These are phyloP conservation scores for Trichoderma atrobrunneum DNA, from an alignment of 2,329 filamentous ascomycete species.

Conservation along the genomic window DNA sequence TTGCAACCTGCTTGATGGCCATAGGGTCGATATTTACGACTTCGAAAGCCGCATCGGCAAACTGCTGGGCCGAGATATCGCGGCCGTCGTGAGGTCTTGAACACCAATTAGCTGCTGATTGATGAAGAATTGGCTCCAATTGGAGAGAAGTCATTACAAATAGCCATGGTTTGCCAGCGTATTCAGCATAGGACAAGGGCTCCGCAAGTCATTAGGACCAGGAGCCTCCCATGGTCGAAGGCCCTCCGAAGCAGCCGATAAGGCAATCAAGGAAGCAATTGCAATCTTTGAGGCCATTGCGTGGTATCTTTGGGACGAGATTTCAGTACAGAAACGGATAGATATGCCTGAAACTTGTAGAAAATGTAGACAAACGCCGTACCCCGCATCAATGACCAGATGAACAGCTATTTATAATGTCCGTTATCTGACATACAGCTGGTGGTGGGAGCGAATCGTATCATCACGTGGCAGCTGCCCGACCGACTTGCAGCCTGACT, in stretches of 20 bases:
- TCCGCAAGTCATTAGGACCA: slow-evolving; percentile 20
- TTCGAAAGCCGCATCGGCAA: slow-evolving; percentile 22
- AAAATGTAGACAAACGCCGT: not conserved
- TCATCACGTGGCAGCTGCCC: not conserved
- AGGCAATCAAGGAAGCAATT: not conserved
- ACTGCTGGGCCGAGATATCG: slow-evolving; percentile 22
- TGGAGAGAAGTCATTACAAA: slow-evolving; percentile 13
- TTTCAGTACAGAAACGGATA: not conserved
- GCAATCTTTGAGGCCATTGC: not conserved
- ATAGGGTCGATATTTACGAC: slow-evolving; percentile 21
- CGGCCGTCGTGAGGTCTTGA: slow-evolving; percentile 22
- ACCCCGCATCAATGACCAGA: not conserved
- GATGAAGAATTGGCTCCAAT: not conserved
- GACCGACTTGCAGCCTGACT: not conserved
- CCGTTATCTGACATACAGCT: not conserved
- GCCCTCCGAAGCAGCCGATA: not conserved
- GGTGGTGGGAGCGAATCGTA: not conserved
- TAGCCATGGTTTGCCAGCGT: slow-evolving; percentile 27
- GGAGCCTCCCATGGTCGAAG: slow-evolving; percentile 19
- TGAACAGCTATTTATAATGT: not conserved
- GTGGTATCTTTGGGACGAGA: not conserved
- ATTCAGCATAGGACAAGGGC: slow-evolving; percentile 28
- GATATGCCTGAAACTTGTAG: not conserved
- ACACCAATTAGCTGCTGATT: not conserved
- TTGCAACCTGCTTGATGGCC: slow-evolving; percentile 7